Evolutionary conservation across 2,329 filamentous ascomycete species (phyloP).

Genomic region (Curvularia eragrostidis): DNA sequence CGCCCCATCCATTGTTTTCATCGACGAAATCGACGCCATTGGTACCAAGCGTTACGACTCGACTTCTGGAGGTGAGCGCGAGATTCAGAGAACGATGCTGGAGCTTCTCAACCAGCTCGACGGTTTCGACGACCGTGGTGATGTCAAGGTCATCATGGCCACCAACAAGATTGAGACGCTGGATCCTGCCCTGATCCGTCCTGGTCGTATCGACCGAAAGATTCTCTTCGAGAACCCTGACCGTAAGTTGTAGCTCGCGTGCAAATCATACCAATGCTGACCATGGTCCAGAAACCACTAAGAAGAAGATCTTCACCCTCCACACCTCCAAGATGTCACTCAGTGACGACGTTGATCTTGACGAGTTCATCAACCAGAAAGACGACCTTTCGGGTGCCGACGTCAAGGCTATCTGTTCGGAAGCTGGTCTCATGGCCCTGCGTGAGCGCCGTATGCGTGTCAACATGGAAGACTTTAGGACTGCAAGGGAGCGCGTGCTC

Average conservation of each 20-base stretch:
- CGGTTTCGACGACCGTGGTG: slow-evolving; percentile 96
- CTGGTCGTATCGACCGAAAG: slow-evolving; percentile 97
- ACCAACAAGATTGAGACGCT: slow-evolving; percentile 99
- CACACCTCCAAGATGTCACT: slow-evolving; percentile 99
- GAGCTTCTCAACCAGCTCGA: slow-evolving; percentile 98
- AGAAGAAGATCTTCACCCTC: slow-evolving; percentile 96
- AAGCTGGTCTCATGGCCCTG: slow-evolving; percentile 92
- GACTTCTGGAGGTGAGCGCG: slow-evolving; percentile 93
- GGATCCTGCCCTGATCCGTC: slow-evolving; percentile 93
- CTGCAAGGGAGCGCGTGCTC: slow-evolving; percentile 90
- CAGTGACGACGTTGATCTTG: slow-evolving; percentile 94
- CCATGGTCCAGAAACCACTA: slow-evolving; percentile 81
- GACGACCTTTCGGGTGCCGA: slow-evolving; percentile 96
- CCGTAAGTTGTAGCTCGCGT: slow-evolving; percentile 55
- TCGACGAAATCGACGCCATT: slow-evolving; percentile 98
- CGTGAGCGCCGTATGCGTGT: slow-evolving; percentile 96
- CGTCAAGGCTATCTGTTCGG: slow-evolving; percentile 98
- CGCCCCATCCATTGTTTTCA: slow-evolving; percentile 96
- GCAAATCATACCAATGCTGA: slow-evolving; percentile 50
- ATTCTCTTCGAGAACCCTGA: slow-evolving; percentile 80
- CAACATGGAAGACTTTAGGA: slow-evolving; percentile 97
- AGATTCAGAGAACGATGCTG: slow-evolving; percentile 98
- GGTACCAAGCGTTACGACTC: slow-evolving; percentile 99
- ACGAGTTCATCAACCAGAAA: slow-evolving; percentile 98
- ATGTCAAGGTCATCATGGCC: slow-evolving; percentile 99